phyloP scores from a whole-genome alignment of 306 rosid species.

The Rosa rugosa region DNA sequence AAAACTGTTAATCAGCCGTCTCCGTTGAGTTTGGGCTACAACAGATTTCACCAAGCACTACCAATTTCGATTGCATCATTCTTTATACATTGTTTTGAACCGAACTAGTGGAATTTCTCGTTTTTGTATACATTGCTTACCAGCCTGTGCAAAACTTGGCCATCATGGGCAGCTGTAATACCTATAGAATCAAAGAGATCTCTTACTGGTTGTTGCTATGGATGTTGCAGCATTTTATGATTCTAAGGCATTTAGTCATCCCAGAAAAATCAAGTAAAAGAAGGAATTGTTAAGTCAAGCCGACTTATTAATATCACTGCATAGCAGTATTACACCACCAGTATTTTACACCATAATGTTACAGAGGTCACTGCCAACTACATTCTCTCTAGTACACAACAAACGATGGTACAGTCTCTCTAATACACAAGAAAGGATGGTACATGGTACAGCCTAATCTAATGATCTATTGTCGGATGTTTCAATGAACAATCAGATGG shows the following conservation, averaged over 20 bases:
- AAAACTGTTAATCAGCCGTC: not conserved
- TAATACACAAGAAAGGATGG: constrained; percentile 49
- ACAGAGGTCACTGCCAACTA: constrained; percentile 51
- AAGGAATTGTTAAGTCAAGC: constrained; percentile 3
- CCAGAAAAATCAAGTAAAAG: not conserved
- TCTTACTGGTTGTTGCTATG: not conserved
- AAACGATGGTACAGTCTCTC: constrained; percentile 49
- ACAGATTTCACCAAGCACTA: constrained; percentile 21
- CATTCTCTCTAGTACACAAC: constrained; percentile 49
- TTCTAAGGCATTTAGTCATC: not conserved
- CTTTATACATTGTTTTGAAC: constrained; percentile 12
- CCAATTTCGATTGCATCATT: constrained; percentile 32
- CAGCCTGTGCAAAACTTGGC: constrained; percentile 4
- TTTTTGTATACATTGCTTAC: not conserved
- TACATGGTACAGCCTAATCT: constrained; percentile 56
- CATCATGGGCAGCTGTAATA: not conserved
- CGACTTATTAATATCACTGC: constrained; percentile 27
- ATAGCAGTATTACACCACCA: constrained; percentile 50
- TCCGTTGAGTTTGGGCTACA: constrained; percentile 7
- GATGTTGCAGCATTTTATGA: not conserved
- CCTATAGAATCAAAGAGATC: not conserved
- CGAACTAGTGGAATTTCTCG: constrained; percentile 5
- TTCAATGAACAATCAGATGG: constrained; percentile 63
- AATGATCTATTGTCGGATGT: constrained; percentile 45
- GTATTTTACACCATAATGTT: constrained; percentile 51